These are phyloP conservation scores for Trichoderma sp. DNA, from an alignment of 2,329 filamentous ascomycete species.

Conservation along the genomic window DNA sequence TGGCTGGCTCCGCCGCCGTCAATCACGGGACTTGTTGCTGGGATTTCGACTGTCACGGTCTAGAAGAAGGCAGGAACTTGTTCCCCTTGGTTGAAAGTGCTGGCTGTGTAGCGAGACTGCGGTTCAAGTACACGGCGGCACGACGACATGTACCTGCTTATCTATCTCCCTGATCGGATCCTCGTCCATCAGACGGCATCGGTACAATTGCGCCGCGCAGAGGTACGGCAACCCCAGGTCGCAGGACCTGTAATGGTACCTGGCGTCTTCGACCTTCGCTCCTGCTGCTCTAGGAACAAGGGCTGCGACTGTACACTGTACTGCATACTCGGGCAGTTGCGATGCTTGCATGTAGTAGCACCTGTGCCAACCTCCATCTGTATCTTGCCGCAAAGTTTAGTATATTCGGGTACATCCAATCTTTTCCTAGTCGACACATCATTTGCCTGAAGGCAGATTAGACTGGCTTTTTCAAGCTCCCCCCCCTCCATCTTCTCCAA, in stretches of 20 bases:
- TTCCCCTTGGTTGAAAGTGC: not conserved
- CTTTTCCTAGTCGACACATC: not conserved
- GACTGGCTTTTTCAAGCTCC: slow-evolving; percentile 6
- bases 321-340: not conserved
- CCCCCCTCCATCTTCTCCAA: slow-evolving; percentile 4
- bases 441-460: slow-evolving; percentile 12
- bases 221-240: slow-evolving; percentile 5
- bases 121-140: not conserved
- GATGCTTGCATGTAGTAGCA: not conserved
- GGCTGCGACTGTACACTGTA: not conserved
- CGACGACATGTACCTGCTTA: not conserved
- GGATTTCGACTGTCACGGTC: not conserved
- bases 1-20: not conserved
- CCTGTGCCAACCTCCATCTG: not conserved
- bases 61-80: not conserved
- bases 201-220: slow-evolving; percentile 6
- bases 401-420: not conserved
- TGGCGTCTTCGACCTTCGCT: slow-evolving; percentile 20
- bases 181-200: not conserved
- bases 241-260: not conserved
- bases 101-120: not conserved
- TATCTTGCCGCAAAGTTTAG: not conserved
- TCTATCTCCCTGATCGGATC: not conserved
- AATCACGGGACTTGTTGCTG: not conserved
- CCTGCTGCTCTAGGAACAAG: slow-evolving; percentile 17